Conservation (phyloP, 352 stramenopile genomes). For the Globisporangium barbulae region DNA sequence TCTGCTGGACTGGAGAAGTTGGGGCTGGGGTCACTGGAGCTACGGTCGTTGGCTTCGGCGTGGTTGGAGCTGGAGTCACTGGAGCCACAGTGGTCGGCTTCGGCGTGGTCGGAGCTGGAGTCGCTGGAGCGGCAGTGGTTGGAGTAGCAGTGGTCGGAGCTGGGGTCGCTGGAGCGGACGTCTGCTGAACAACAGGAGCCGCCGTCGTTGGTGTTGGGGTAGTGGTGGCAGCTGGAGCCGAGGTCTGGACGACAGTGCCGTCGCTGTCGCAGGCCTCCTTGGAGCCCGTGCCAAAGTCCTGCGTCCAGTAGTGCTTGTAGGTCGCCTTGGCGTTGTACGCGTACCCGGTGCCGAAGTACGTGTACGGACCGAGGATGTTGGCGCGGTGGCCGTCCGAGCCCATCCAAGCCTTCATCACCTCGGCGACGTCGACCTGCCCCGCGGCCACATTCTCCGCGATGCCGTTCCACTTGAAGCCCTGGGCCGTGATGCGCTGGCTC, state of each 20-base stretch:
- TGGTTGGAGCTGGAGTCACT: neutral
- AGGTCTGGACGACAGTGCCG: neutral
- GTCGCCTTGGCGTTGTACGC: constrained; percentile 31
- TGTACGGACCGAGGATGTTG: constrained; percentile 27
- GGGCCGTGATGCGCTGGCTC: constrained; percentile 20
- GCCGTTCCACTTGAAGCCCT: constrained; percentile 21
- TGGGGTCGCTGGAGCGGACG: neutral
- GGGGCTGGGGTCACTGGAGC: no score
- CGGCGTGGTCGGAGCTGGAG: neutral
- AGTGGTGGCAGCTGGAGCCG: neutral
- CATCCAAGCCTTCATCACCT: constrained; percentile 20
- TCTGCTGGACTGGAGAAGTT: no score
- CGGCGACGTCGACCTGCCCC: constrained; percentile 16
- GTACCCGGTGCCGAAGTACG: constrained; percentile 37
- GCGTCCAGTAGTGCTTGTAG: constrained; percentile 55
- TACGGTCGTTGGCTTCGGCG: no score
- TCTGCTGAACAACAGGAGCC: neutral
- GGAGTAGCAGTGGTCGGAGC: neutral
- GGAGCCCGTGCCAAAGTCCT: constrained; percentile 40
- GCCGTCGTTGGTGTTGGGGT: neutral
- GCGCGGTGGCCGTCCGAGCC: constrained; percentile 11
- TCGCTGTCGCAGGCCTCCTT: constrained; percentile 19
- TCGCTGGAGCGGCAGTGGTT: neutral
- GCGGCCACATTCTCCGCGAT: constrained; percentile 23
- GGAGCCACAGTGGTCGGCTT: neutral